These are phyloP conservation scores for Ochetophila trinervis DNA, from an alignment of 306 rosid genomes.

Conservation along the genomic window DNA sequence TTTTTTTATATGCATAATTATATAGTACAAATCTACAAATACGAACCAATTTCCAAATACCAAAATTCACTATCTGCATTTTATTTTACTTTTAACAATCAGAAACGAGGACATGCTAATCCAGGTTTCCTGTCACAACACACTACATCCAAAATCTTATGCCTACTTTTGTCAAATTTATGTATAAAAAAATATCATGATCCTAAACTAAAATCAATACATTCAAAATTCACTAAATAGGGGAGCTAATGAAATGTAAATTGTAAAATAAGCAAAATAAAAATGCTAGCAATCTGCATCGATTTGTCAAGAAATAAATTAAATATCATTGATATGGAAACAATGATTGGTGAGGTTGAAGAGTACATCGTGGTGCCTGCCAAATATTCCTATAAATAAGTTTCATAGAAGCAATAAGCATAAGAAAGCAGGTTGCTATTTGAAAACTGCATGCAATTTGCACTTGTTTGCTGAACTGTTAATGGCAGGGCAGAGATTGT, in stretches of 20 bases:
- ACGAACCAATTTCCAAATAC: too few species aligned
- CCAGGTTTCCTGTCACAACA: too few species aligned
- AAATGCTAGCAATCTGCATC: neutral
- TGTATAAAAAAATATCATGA: neutral
- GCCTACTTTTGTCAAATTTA: neutral
- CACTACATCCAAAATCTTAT: neutral
- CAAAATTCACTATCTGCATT: too few species aligned
- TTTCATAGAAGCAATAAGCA: slow-evolving; percentile 28
- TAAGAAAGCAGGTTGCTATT: slow-evolving; percentile 22
- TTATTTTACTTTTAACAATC: too few species aligned
- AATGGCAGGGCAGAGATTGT: slow-evolving; percentile 26
- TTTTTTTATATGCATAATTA: too few species aligned
- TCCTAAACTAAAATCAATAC: neutral
- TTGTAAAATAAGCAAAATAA: neutral
- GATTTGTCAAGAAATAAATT: too few species aligned
- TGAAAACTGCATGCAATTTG: slow-evolving; percentile 21
- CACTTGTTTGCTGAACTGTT: slow-evolving; percentile 27
- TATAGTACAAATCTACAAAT: too few species aligned
- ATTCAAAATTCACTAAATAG: slow-evolving; percentile 4
- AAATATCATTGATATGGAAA: too few species aligned
- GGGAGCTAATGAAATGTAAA: neutral
- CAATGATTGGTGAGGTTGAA: neutral
- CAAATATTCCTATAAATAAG: slow-evolving; percentile 20
- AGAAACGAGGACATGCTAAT: too few species aligned
- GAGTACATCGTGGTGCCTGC: slow-evolving; percentile 28